phyloP scores from a whole-genome alignment of 257 asterid genomes.

The Nicotiana obtusifolia region DNA sequence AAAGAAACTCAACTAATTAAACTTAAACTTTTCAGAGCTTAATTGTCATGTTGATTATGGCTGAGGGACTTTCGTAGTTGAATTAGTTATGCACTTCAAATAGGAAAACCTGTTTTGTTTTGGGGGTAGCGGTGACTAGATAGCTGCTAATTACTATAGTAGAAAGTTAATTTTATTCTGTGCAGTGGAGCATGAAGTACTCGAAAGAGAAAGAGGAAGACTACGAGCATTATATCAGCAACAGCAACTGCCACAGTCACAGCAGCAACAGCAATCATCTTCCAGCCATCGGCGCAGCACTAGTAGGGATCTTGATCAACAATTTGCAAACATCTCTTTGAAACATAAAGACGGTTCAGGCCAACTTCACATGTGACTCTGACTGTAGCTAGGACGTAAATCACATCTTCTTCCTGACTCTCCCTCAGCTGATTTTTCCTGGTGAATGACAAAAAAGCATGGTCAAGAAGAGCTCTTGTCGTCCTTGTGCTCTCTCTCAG shows the following conservation, averaged over 20 bases:
- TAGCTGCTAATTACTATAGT: background rate
- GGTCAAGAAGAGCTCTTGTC: conserved; percentile 18
- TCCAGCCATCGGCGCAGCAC: conserved; percentile 38
- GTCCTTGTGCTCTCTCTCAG: conserved; percentile 9
- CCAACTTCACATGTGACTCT: conserved; percentile 53
- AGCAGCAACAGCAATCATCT: background rate
- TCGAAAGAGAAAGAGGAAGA: conserved; percentile 82
- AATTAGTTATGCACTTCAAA: background rate
- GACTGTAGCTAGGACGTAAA: conserved; percentile 18
- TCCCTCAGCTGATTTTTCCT: conserved; percentile 30
- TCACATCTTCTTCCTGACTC: conserved; percentile 18
- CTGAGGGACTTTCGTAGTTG: background rate
- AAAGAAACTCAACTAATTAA: background rate
- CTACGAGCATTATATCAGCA: conserved; percentile 60
- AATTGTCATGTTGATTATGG: background rate
- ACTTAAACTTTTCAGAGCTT: background rate
- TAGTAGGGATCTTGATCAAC: conserved; percentile 77
- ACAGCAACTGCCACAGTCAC: conserved; percentile 24
- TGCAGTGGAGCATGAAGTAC: conserved; percentile 89
- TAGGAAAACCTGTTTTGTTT: background rate
- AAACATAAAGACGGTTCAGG: conserved; percentile 56
- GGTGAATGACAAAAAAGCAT: conserved; percentile 17
- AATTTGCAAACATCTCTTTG: conserved; percentile 60
- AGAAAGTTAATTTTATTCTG: background rate
- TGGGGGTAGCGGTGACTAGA: background rate